phyloP scores from a whole-genome alignment of 2,329 filamentous ascomycete genomes.

The Verticillium nubilum region DNA sequence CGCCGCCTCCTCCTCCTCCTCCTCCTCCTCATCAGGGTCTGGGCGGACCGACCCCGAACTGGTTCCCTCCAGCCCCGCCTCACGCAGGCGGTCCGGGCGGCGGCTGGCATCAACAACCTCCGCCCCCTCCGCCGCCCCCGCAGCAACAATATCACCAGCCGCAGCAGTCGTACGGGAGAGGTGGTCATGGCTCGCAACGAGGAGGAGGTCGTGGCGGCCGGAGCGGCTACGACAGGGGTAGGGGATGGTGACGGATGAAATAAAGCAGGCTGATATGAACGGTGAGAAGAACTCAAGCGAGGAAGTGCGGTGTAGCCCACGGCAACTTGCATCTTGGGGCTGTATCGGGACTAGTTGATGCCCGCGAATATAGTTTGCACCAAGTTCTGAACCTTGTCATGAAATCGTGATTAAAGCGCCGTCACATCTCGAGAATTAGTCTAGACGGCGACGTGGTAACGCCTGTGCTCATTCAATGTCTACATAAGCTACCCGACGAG shows the following conservation, averaged over 20 bases:
- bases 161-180: constrained; percentile 3
- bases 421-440: neutral
- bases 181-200: constrained; percentile 7
- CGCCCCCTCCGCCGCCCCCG: constrained; percentile 5
- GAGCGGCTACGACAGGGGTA: constrained; percentile 9
- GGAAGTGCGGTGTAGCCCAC: too few relatives aligned
- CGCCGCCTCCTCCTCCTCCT: constrained; percentile 30
- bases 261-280: neutral
- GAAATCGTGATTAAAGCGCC: too few relatives aligned
- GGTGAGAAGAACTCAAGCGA: neutral
- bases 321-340: neutral
- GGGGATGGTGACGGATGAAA: constrained; percentile 3
- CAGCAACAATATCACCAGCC: constrained; percentile 3
- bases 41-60: constrained; percentile 10
- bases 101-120: constrained; percentile 4
- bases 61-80: constrained; percentile 9
- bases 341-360: too few relatives aligned
- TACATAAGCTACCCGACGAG: constrained; percentile 6
- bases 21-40: constrained; percentile 24
- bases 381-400: too few relatives aligned
- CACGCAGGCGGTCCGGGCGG: neutral
- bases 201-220: constrained; percentile 8
- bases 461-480: constrained; percentile 13
- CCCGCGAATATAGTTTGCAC: too few relatives aligned
- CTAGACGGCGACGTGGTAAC: neutral